These are phyloP conservation scores for Lithocarpus polystachyus DNA, from an alignment of 306 rosid species.

Conservation along the genomic window DNA sequence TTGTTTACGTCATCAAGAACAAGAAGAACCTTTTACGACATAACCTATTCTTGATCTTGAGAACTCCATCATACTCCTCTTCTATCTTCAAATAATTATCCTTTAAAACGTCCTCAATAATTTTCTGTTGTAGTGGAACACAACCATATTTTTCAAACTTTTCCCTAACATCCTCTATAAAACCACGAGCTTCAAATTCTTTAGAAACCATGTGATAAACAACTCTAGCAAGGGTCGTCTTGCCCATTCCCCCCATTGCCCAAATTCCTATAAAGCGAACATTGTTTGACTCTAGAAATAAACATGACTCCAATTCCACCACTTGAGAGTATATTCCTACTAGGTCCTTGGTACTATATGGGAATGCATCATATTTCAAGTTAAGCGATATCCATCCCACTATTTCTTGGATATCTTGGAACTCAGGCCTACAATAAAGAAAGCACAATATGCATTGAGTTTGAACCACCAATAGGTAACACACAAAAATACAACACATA, in stretches of 20 bases:
- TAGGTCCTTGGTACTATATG: no score
- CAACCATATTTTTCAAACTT: no score
- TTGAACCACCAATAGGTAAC: no score
- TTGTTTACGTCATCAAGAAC: neutral
- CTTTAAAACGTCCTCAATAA: neutral
- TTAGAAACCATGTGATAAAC: neutral
- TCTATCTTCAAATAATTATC: neutral
- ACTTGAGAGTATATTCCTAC: no score
- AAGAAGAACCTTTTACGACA: neutral
- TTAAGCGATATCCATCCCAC: no score
- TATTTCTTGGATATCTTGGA: no score
- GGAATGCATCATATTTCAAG: no score
- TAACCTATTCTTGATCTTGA: neutral
- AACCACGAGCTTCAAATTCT: neutral
- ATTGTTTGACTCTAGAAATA: no score
- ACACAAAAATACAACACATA: no score
- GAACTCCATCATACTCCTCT: neutral
- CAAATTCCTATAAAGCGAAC: neutral
- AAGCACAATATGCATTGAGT: no score
- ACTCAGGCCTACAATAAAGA: no score
- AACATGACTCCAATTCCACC: no score
- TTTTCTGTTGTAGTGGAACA: neutral
- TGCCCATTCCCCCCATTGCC: neutral
- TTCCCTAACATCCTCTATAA: neutral
- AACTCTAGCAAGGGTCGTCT: neutral